Base-by-base conservation (phyloP, 805 yeast species). In the Kodamaea neixiangensis region DNA sequence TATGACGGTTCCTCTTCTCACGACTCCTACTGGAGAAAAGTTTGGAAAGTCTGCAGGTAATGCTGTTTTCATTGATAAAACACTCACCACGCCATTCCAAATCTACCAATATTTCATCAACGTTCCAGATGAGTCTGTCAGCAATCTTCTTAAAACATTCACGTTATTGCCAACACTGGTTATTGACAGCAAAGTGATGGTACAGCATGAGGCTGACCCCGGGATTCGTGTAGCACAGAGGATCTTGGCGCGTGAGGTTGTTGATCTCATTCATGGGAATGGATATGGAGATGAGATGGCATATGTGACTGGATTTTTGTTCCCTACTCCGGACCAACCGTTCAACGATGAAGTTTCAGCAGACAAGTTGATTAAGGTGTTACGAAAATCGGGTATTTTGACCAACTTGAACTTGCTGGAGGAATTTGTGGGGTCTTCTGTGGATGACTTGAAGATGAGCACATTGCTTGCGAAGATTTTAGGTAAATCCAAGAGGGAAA, bases 31-130 rank as follows among this genome's bases (percentile, higher is more conserved):
- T 9, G 99, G 99, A 6, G 94, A 85, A 53, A 94, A 94, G 69
- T 92, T 94, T 68, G 99, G 99, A 25, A 94, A 94, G 63, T 87
- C 96, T 50, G 97, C 97, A 1, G 98, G 98, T 0, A 94, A 94
- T 72, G 98, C 99, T 0, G 82, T 94, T 1, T 94, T 94, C 69
- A 83, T 94, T 48, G 92, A 87, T 61, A 76, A 82, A 6, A 66
- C 72, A n/a, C 68, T 87, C 52, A 93, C 97, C 1, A 77, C 88
- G 13, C 84, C 96, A 0, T 94, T 81, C 67, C 87, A 88, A 44
- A 68, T 94, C 56, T 94, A 87, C 65, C 98, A 94, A 61, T 88
- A 85, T 63, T 87, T 94, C 67, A 81, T 87, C 60, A 87, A 88
- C 56, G 76, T 86, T 0, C 83, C 87, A 0, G 98, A 92, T 68